Evolutionary conservation across 495 filamentous ascomycete species (phyloP), one percentile per base, ranked within the genome.

Genomic region (Annulohypoxylon maeteangense): DNA sequence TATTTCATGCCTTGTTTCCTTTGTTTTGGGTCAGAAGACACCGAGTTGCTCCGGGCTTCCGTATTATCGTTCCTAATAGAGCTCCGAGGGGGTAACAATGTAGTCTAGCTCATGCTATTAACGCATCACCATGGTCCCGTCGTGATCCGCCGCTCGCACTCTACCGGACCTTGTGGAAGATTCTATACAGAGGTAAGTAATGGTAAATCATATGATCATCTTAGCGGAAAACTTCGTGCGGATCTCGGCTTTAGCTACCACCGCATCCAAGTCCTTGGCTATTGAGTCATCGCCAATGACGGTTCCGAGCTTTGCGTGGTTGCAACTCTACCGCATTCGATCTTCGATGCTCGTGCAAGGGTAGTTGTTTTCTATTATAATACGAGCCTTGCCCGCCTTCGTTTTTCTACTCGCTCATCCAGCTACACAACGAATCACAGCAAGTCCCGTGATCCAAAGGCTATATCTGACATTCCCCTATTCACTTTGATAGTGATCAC

Each of bases 111-210:
- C 70, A 73, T 68, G 62, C 70, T 61, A 73, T 65, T 62, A 69
- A 65, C 70, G 57, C 55, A 73, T 73, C 70, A 69, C 70, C n/a
- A 73, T 58, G 60, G 57, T 67, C 65, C 65, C 70, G 61, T 68
- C 70, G 42, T 58, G 56, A 62, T 69, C 70, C 62, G 65, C 51
- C 56, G 58, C 57, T 20, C 70, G 61, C 70, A 56, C 65, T 36
- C 42, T 65, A 23, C 65, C 70, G 62, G 65, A 40, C 44, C 18
- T 62, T 69, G 57, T 73, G 55, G 70, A 73, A 73, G 65, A 25
- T 73, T 68, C 70, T 56, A 73, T 62, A 44, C 36, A 62, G 44
- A 36, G 14, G 29, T 57, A 34, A 64, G 60, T 53, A 22, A 32
- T 60, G 25, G 53, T 48, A 32, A 38, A 69, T 73, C 70, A 69